These are phyloP conservation scores for Termitomyces sp. DNA, from an alignment of 768 basidiomycete genomes.

Conservation along the genomic window DNA sequence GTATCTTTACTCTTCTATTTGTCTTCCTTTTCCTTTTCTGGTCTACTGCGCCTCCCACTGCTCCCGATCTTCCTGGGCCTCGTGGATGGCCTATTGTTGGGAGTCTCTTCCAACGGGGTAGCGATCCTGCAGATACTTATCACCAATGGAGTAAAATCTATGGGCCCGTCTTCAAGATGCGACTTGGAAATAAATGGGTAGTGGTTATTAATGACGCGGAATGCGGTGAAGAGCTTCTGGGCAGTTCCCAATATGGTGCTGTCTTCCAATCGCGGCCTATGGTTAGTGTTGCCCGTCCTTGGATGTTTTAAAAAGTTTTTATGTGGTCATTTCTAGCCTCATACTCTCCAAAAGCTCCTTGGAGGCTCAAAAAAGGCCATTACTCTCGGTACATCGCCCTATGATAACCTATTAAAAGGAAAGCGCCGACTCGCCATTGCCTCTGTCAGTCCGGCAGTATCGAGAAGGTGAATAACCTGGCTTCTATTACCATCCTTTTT, in stretches of 20 bases:
- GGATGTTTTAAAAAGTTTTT: background rate
- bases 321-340: background rate
- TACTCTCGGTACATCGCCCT: conserved; percentile 13
- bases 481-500: background rate
- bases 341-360: conserved; percentile 8
- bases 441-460: conserved; percentile 13
- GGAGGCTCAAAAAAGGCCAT: conserved; percentile 9
- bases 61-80: conserved; percentile 13
- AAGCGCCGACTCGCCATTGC: conserved; percentile 14
- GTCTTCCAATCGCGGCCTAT: conserved; percentile 12
- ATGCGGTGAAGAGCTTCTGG: conserved; percentile 12
- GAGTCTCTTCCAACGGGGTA: conserved; percentile 13
- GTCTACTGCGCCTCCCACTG: conserved; percentile 3
- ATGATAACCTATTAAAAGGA: conserved; percentile 9
- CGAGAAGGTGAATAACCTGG: background rate
- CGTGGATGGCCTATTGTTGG: conserved; percentile 14
- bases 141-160: conserved; percentile 14
- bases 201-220: conserved; percentile 12
- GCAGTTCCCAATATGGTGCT: conserved; percentile 9
- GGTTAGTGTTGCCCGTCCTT: background rate
- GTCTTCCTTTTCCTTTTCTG: conserved; percentile 2
- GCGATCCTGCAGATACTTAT: conserved; percentile 12
- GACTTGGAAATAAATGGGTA: conserved; percentile 12
- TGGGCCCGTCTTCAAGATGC: conserved; percentile 13
- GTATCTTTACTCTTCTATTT: background rate